Evolutionary conservation across 1,284 basidiomycete species (phyloP).

Genomic region (Cutaneotrichosporon cutaneum): DNA sequence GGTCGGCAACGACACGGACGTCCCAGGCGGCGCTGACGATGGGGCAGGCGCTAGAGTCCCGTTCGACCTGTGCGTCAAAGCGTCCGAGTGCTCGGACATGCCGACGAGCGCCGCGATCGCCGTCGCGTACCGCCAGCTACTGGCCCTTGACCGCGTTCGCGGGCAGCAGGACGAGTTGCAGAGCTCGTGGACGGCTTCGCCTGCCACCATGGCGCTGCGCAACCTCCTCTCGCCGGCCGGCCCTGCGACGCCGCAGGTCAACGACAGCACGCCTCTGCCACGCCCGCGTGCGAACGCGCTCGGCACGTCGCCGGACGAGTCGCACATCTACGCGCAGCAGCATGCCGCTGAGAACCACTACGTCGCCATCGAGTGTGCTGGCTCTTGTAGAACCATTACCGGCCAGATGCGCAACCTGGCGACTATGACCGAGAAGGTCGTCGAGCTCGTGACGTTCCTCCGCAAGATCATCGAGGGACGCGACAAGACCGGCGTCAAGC

Average conservation of each 20-base stretch:
- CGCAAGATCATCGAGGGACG: slow-evolving; percentile 45
- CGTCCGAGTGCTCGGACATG: slow-evolving; percentile 52
- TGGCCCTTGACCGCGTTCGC: slow-evolving; percentile 36
- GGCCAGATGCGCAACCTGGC: slow-evolving; percentile 44
- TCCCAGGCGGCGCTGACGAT: slow-evolving; percentile 46
- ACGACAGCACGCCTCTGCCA: slow-evolving; percentile 24
- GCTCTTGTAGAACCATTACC: slow-evolving; percentile 47
- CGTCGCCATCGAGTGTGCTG: slow-evolving; percentile 46
- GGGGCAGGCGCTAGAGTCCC: slow-evolving; percentile 36
- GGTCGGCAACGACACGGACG: slow-evolving; percentile 55
- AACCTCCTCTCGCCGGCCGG: slow-evolving; percentile 40
- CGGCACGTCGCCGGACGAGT: slow-evolving; percentile 24
- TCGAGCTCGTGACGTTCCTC: slow-evolving; percentile 48
- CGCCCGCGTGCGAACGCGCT: background rate
- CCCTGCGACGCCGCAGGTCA: background rate
- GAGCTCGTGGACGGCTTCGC: slow-evolving; percentile 38
- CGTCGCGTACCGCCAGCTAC: slow-evolving; percentile 32
- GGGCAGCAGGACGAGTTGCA: slow-evolving; percentile 20
- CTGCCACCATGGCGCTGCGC: slow-evolving; percentile 48
- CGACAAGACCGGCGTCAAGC: slow-evolving; percentile 38
- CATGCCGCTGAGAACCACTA: slow-evolving; percentile 37
- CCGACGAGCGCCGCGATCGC: slow-evolving; percentile 33
- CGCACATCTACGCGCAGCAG: slow-evolving; percentile 21
- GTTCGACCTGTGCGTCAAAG: slow-evolving; percentile 50
- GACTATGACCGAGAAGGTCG: slow-evolving; percentile 45